Evolutionary conservation across 805 yeast species (phyloP), one percentile per base, ranked within the genome.

Genomic region (Wickerhamomyces mucosus): DNA sequence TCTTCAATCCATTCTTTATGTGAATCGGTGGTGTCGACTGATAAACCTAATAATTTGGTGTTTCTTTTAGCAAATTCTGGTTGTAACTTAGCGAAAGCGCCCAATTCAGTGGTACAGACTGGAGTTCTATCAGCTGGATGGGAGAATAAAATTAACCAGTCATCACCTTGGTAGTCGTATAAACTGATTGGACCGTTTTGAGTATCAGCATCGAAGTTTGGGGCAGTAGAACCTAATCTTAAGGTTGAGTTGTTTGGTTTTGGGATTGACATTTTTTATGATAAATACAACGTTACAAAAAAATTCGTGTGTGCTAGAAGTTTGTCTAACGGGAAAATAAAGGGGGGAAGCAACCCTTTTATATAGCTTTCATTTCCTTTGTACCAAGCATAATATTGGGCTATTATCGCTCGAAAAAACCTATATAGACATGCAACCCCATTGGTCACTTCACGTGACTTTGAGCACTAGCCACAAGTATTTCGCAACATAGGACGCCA

Each of bases 101-200:
- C 85, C 37, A 78, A 63, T 55, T 78, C 86, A 31, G 86, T 78
- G 41, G 85, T 78, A 55, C 86, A 78, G 29, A 78, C 82, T 21
- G 86, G 86, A 15, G 86, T 78, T 63, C 73, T 78, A 53, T 78
- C 85, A 42, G 76, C 84, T 34, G 86, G 86, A 52, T 78, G 85
- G 20, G 81, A 73, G 59, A 78, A 78, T 40, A 78, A 65, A 25
- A 78, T 72, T 28, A 65, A 67, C 85, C 86, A 78, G 35, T 65
- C 57, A 48, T 66, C 63, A 21, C 76, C 81, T 36, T 71, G 63
- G 57, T 58, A 78, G 38, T 72, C 69, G 56, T 77, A 78, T 62
- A 78, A 76, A 40, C 69, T 67, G 39, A 78, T 63, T 38, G 67
- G 63, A 32, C 85, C 85, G 42, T 63, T 59, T 20, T 84, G 74